Conservation (phyloP, 176 grass and related monocot species). For the Tillandsia fasciculata region DNA sequence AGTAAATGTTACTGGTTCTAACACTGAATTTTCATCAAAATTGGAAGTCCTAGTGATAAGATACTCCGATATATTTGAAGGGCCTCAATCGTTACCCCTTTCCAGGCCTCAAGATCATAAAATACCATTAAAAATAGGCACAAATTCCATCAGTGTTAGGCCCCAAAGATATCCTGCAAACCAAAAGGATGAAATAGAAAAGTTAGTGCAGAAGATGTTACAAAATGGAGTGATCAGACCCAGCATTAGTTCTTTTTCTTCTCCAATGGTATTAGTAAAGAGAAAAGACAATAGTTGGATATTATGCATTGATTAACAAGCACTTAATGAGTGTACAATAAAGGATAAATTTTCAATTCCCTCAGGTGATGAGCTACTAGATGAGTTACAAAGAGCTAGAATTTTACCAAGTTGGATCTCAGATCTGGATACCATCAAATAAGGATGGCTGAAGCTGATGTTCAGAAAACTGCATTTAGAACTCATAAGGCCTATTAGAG, state of each 20-base stretch:
- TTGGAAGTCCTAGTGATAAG: neutral
- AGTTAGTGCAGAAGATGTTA: neutral
- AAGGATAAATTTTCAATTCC: slow-evolving; percentile 6
- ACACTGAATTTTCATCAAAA: too few species aligned
- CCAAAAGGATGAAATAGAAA: slow-evolving; percentile 9
- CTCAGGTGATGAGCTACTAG: slow-evolving; percentile 7
- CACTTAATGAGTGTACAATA: neutral
- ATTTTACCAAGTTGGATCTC: slow-evolving; percentile 5
- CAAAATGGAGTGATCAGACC: neutral
- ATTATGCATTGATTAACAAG: neutral
- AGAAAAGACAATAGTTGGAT: neutral
- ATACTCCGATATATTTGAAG: neutral
- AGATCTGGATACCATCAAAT: slow-evolving; percentile 15
- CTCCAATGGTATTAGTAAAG: neutral
- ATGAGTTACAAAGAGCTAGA: neutral
- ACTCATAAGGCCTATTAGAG: neutral
- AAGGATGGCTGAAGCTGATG: neutral
- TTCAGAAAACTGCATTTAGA: neutral
- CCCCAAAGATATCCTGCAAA: neutral
- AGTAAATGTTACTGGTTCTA: too few species aligned
- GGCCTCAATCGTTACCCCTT: neutral
- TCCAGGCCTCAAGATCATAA: neutral
- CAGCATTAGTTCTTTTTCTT: neutral
- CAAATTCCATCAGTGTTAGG: neutral
- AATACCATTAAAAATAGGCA: neutral